A percentile compares a stretch with the other conserved stretches of the same genome.
Conservation (phyloP, 2,329 filamentous ascomycete species). For the Talaromyces islandicus region DNA sequence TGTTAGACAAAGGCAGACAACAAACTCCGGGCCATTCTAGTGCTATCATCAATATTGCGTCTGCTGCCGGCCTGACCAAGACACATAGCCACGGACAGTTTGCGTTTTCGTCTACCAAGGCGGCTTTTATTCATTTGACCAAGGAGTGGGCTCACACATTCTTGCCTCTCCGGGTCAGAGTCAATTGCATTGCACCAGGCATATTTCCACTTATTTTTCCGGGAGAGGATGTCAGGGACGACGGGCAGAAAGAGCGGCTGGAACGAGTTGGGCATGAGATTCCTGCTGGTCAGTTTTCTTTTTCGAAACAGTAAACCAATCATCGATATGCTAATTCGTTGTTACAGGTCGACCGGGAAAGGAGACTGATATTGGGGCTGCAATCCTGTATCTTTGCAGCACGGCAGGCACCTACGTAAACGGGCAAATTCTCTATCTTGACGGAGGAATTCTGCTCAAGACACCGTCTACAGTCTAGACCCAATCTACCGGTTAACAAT, state of each 20-base stretch:
- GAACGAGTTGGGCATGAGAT: slow-evolving; percentile 46
- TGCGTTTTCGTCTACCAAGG: slow-evolving; percentile 48
- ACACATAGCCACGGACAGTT: slow-evolving; percentile 47
- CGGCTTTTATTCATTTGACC: slow-evolving; percentile 47
- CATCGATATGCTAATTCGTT: not conserved
- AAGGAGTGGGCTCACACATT: slow-evolving; percentile 51
- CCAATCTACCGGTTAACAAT: not conserved
- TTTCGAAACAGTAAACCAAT: not conserved
- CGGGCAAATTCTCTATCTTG: slow-evolving; percentile 36
- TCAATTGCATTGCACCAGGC: slow-evolving; percentile 47
- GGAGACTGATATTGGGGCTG: slow-evolving; percentile 54
- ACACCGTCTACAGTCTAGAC: slow-evolving; percentile 3
- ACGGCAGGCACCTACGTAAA: slow-evolving; percentile 44
- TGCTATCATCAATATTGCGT: slow-evolving; percentile 49
- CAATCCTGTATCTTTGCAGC: slow-evolving; percentile 47
- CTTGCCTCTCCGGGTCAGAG: slow-evolving; percentile 54
- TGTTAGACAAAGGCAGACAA: slow-evolving; percentile 45
- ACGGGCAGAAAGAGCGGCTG: slow-evolving; percentile 50
- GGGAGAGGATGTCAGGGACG: slow-evolving; percentile 40
- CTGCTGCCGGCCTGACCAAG: slow-evolving; percentile 49
- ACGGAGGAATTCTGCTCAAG: slow-evolving; percentile 18
- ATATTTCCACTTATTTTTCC: slow-evolving; percentile 57
- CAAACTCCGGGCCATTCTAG: slow-evolving; percentile 44
- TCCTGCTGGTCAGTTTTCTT: slow-evolving; percentile 35
- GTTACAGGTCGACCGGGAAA: slow-evolving; percentile 41